Evolutionary conservation across 176 grass and related monocot genomes (phyloP).

Genomic region (Oryza meyeriana): DNA sequence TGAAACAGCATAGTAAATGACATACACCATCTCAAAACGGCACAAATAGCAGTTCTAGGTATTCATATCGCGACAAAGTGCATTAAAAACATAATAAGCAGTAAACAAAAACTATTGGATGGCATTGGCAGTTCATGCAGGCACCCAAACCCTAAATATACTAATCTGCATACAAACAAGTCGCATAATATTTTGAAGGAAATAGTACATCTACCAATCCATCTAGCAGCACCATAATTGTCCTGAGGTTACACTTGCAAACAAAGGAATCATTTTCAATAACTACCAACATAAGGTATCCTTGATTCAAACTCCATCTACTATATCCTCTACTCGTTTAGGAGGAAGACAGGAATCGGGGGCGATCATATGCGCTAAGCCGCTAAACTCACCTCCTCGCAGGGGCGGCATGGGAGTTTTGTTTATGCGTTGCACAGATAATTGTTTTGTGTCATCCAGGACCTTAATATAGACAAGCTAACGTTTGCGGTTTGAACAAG

Average conservation of each 20-base stretch:
- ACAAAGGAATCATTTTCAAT: no score
- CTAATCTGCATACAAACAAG: neutral
- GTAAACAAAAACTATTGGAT: neutral
- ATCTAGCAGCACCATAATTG: neutral
- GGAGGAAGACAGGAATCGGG: no score
- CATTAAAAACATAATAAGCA: neutral
- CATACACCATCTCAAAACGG: conserved; percentile 3
- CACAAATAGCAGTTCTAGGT: neutral
- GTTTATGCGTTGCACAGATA: no score
- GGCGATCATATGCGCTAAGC: no score
- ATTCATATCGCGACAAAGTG: neutral
- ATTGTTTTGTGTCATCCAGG: no score
- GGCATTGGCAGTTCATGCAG: neutral
- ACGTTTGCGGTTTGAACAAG: no score
- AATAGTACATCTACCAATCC: neutral
- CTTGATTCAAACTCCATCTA: no score
- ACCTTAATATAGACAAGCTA: no score
- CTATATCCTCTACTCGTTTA: no score
- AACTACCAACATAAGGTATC: neutral
- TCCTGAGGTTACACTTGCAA: no score
- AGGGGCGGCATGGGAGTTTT: no score
- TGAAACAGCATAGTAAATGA: neutral
- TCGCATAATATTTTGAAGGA: neutral
- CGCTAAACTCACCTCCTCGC: no score
- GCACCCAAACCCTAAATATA: conserved; percentile 5